phyloP scores from a whole-genome alignment of 805 yeast species.

The Wickerhamiella kurtzmanii region DNA sequence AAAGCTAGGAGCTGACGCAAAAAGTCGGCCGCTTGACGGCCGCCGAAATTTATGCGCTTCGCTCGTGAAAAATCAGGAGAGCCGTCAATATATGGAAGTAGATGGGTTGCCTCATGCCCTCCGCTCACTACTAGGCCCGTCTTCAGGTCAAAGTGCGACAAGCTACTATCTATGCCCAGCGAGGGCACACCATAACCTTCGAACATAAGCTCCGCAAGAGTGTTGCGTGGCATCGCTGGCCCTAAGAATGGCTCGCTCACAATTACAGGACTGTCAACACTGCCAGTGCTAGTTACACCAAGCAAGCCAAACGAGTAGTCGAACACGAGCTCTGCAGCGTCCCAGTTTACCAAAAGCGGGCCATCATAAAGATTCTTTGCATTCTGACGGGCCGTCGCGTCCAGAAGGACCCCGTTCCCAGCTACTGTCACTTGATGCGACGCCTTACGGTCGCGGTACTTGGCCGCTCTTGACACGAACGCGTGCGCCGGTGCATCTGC shows the following conservation, averaged over 20 bases:
- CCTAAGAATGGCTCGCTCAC: constrained; percentile 67
- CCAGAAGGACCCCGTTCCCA: constrained; percentile 72
- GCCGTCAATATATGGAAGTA: constrained; percentile 71
- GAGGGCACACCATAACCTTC: constrained; percentile 70
- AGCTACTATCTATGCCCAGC: constrained; percentile 35
- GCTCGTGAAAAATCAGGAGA: constrained; percentile 50
- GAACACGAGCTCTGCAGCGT: constrained; percentile 62
- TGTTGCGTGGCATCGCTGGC: constrained; percentile 54
- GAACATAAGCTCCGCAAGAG: constrained; percentile 69
- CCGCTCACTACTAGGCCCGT: background rate
- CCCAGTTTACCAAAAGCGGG: constrained; percentile 82
- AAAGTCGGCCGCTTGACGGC: constrained; percentile 54
- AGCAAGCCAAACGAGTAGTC: constrained; percentile 76
- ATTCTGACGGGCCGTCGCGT: constrained; percentile 51
- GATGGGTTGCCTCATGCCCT: constrained; percentile 69
- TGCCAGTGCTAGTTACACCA: constrained; percentile 42
- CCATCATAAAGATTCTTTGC: constrained; percentile 81
- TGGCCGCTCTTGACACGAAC: constrained; percentile 57
- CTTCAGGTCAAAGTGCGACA: background rate
- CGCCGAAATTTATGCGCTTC: constrained; percentile 88
- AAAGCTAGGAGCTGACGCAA: constrained; percentile 50
- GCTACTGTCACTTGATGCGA: constrained; percentile 47
- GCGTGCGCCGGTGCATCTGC: constrained; percentile 35
- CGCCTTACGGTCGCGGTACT: constrained; percentile 62
- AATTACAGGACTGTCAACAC: constrained; percentile 64